These are phyloP conservation scores for Leishmania major DNA, from an alignment of 208 protist genomes.

Conservation along the genomic window DNA sequence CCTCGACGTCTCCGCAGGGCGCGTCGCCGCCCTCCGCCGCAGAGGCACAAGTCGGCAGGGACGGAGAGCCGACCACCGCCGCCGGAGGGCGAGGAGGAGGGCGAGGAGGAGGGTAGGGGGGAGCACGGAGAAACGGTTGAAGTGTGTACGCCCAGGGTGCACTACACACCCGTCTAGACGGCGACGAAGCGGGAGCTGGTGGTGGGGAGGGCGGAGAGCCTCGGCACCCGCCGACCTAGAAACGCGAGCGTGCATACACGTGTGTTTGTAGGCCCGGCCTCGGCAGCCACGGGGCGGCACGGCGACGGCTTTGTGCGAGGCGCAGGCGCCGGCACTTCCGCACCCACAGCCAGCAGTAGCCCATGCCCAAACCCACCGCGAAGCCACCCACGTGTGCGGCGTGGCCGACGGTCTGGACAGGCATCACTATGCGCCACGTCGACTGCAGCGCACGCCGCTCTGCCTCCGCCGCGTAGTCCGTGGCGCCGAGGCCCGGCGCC, in stretches of 20 bases:
- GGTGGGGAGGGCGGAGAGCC: background rate
- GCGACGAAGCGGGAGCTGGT: background rate
- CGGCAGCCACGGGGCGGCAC: background rate
- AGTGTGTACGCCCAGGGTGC: too few species aligned
- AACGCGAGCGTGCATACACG: background rate
- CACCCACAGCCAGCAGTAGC: conserved; percentile 37
- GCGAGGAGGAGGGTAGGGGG: too few species aligned
- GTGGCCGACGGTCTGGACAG: conserved; percentile 54
- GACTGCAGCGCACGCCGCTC: conserved; percentile 17
- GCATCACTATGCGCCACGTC: conserved; percentile 33
- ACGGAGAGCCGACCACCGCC: too few species aligned
- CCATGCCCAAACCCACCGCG: conserved; percentile 41
- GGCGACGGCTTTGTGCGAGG: background rate
- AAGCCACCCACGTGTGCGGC: conserved; percentile 75
- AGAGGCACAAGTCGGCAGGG: too few species aligned
- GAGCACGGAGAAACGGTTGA: too few species aligned
- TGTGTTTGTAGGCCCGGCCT: background rate
- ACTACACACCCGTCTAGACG: background rate
- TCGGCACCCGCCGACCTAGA: background rate
- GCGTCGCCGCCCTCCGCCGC: too few species aligned
- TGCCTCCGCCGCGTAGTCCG: background rate
- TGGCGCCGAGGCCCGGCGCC: background rate
- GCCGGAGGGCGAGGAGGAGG: too few species aligned
- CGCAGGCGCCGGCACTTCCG: conserved; percentile 12
- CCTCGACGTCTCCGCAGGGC: too few species aligned